phyloP scores from a whole-genome alignment of 768 basidiomycete species.

The Boletus reticuloceps region DNA sequence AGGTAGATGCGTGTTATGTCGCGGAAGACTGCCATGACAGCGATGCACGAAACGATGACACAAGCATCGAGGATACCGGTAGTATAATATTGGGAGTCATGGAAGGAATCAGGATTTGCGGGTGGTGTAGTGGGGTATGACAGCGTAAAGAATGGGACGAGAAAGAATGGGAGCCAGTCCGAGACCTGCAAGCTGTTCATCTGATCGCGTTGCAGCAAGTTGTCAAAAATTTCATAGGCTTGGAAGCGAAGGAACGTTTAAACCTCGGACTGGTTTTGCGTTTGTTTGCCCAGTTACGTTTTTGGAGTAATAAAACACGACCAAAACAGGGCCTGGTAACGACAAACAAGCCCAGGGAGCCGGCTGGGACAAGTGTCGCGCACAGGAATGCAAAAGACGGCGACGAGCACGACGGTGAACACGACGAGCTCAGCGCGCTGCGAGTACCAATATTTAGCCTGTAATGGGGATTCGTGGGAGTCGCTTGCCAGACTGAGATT shows the following conservation, averaged over 20 bases:
- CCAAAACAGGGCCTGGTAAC: slow-evolving; percentile 12
- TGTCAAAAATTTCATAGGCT: slow-evolving; percentile 38
- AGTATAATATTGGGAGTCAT: slow-evolving; percentile 62
- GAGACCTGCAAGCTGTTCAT: slow-evolving; percentile 38
- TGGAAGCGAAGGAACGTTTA: slow-evolving; percentile 12
- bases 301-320: slow-evolving; percentile 24
- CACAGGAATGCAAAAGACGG: neutral
- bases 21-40: slow-evolving; percentile 82
- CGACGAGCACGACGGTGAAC: slow-evolving; percentile 6
- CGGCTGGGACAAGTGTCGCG: neutral
- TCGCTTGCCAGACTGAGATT: slow-evolving; percentile 17
- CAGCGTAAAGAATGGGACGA: slow-evolving; percentile 70
- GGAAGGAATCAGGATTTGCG: slow-evolving; percentile 66
- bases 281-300: slow-evolving; percentile 34
- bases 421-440: neutral
- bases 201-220: slow-evolving; percentile 23
- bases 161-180: slow-evolving; percentile 48
- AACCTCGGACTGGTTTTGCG: slow-evolving; percentile 20
- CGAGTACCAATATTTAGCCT: neutral
- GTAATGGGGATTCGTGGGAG: slow-evolving; percentile 18
- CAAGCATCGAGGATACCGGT: slow-evolving; percentile 78
- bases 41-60: slow-evolving; percentile 76
- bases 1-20: slow-evolving; percentile 72
- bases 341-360: slow-evolving; percentile 4
- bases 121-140: slow-evolving; percentile 66